Conservation (phyloP, 2,329 filamentous ascomycete species). For the Penicillium sp. region DNA sequence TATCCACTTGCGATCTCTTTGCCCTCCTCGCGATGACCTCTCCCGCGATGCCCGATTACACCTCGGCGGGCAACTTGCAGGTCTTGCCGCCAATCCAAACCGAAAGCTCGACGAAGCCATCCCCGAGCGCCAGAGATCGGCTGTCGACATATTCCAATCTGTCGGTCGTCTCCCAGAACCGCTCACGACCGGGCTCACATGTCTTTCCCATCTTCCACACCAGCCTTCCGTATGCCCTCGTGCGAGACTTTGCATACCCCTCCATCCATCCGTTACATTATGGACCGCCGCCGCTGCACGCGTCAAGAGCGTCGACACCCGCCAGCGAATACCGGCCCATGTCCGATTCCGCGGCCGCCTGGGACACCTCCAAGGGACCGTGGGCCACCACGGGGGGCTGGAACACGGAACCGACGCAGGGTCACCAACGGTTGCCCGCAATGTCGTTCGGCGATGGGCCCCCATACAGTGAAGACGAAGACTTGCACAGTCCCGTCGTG, state of each 20-base stretch:
- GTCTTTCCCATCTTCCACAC: conserved; percentile 79
- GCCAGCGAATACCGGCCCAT: conserved; percentile 71
- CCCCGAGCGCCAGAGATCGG: conserved; percentile 72
- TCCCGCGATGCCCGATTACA: conserved; percentile 25
- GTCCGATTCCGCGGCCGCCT: conserved; percentile 69
- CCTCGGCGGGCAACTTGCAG: conserved; percentile 23
- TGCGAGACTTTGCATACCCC: conserved; percentile 94
- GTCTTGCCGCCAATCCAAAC: conserved; percentile 47
- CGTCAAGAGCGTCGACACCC: conserved; percentile 77
- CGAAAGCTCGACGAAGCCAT: conserved; percentile 53
- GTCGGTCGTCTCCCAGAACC: conserved; percentile 51
- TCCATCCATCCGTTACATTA: conserved; percentile 81
- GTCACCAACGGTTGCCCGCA: conserved; percentile 66
- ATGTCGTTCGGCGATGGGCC: conserved; percentile 83
- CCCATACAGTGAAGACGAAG: conserved; percentile 92
- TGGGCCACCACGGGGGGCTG: conserved; percentile 51
- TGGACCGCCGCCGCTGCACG: conserved; percentile 69
- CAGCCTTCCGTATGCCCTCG: conserved; percentile 77
- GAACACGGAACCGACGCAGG: conserved; percentile 42
- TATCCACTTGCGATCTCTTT: conserved; percentile 7
- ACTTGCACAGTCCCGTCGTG: conserved; percentile 81
- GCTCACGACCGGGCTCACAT: conserved; percentile 74
- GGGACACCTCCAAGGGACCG: conserved; percentile 61
- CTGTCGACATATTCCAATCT: conserved; percentile 76
- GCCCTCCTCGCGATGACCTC: conserved; percentile 34